These are phyloP conservation scores for Phytophthora hybrid DNA, from an alignment of 352 stramenopile species.

Conservation along the genomic window DNA sequence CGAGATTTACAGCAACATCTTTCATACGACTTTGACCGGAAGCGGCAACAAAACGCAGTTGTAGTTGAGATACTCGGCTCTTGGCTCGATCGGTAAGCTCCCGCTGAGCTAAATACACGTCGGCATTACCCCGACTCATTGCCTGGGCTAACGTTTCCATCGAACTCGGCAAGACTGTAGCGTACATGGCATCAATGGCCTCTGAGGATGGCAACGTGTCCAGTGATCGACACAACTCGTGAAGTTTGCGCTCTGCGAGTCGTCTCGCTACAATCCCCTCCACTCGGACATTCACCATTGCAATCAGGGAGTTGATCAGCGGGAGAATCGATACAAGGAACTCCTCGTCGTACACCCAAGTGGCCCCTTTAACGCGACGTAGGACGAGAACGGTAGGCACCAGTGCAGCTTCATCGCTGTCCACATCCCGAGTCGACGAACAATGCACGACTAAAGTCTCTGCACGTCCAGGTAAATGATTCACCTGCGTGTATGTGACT, in stretches of 20 bases:
- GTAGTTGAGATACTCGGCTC: too few species aligned
- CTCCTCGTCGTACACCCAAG: slow-evolving; percentile 69
- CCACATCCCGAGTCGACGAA: slow-evolving; percentile 39
- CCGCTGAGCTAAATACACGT: too few species aligned
- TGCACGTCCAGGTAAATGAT: slow-evolving; percentile 20
- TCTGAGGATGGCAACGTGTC: slow-evolving; percentile 24
- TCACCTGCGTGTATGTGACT: not conserved
- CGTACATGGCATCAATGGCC: slow-evolving; percentile 32
- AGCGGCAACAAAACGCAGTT: too few species aligned
- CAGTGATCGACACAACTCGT: slow-evolving; percentile 24
- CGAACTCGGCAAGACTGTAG: slow-evolving; percentile 25
- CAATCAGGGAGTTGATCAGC: slow-evolving; percentile 54
- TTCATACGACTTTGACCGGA: too few species aligned
- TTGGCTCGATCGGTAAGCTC: too few species aligned
- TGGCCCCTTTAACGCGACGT: slow-evolving; percentile 50
- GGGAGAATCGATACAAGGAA: slow-evolving; percentile 49
- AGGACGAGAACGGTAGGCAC: slow-evolving; percentile 52
- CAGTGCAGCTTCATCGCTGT: slow-evolving; percentile 30
- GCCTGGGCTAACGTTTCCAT: too few species aligned
- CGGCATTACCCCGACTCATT: too few species aligned
- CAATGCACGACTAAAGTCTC: slow-evolving; percentile 39
- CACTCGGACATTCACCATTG: slow-evolving; percentile 53
- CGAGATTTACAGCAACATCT: slow-evolving; percentile 45
- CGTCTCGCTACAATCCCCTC: slow-evolving; percentile 55
- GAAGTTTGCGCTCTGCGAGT: slow-evolving; percentile 36